phyloP scores from a whole-genome alignment of 2,329 filamentous ascomycete genomes.

The Dactylellina leptospora region DNA sequence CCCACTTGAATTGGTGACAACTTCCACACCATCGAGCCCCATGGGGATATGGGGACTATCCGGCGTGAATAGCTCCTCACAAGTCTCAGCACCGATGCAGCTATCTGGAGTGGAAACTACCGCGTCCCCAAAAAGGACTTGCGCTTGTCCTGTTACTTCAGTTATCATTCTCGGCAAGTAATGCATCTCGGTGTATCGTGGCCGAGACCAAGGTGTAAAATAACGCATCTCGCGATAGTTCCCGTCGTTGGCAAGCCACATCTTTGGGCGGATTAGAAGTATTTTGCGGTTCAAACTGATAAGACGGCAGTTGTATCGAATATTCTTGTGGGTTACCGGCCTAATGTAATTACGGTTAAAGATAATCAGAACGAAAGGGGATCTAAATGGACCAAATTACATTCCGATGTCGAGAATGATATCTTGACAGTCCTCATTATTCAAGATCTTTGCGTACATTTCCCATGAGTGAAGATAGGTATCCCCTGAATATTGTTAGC shows the following conservation, averaged over 20 bases:
- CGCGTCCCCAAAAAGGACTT: constrained; percentile 74
- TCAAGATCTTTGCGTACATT: constrained; percentile 69
- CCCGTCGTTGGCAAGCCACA: constrained; percentile 76
- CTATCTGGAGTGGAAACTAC: constrained; percentile 72
- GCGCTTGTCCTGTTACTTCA: constrained; percentile 66
- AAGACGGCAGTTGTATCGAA: constrained; percentile 73
- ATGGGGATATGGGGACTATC: constrained; percentile 68
- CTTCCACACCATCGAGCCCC: constrained; percentile 75
- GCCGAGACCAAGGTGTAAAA: constrained; percentile 72
- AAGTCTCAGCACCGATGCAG: constrained; percentile 71
- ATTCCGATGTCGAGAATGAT: constrained; percentile 73
- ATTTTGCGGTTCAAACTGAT: constrained; percentile 73
- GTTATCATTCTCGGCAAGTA: constrained; percentile 70
- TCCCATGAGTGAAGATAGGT: constrained; percentile 71
- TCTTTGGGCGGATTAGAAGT: constrained; percentile 75
- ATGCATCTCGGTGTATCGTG: constrained; percentile 71
- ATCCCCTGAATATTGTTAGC: constrained; percentile 60
- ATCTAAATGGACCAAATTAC: no score
- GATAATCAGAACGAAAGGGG: no score
- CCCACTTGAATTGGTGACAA: constrained; percentile 75
- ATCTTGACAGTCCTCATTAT: constrained; percentile 69
- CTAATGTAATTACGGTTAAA: no score
- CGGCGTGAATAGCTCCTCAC: constrained; percentile 74
- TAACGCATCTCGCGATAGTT: constrained; percentile 71
- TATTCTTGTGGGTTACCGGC: constrained; percentile 70